phyloP scores from a whole-genome alignment of 1,284 basidiomycete species.

The Marasmius fiardii region DNA sequence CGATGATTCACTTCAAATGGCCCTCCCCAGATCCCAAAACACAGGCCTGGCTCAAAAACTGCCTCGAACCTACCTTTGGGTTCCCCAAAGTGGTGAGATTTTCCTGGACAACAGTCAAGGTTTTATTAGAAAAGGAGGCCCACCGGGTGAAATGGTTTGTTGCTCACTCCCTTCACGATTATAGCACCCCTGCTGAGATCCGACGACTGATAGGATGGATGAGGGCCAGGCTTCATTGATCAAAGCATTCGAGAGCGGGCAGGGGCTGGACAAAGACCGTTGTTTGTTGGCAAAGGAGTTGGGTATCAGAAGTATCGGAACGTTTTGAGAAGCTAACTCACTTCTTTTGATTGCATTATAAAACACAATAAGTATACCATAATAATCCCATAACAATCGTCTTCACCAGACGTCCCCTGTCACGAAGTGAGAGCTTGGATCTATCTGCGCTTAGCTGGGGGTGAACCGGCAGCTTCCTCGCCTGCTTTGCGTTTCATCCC shows the following conservation, averaged over 20 bases:
- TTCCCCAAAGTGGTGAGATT: conserved; percentile 91
- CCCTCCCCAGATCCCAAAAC: conserved; percentile 80
- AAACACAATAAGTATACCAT: conserved; percentile 6
- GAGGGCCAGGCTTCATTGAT: conserved; percentile 75
- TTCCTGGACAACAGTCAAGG: conserved; percentile 94
- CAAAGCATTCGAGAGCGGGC: conserved; percentile 67
- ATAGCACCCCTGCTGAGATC: background rate
- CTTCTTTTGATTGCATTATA: conserved; percentile 1
- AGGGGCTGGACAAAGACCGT: conserved; percentile 68
- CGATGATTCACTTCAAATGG: conserved; percentile 1
- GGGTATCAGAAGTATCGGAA: conserved; percentile 58
- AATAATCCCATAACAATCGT: background rate
- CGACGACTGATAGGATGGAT: conserved; percentile 56
- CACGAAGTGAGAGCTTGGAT: conserved; percentile 5
- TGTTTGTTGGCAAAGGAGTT: conserved; percentile 70
- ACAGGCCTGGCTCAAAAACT: conserved; percentile 77
- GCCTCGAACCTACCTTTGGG: conserved; percentile 89
- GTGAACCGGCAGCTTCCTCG: conserved; percentile 47
- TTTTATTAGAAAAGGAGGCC: conserved; percentile 78
- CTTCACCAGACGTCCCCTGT: background rate
- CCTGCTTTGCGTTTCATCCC: conserved; percentile 73
- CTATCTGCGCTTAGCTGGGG: conserved; percentile 42
- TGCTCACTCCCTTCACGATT: background rate
- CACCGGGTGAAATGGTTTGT: conserved; percentile 78
- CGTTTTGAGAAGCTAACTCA: conserved; percentile 10